These are phyloP conservation scores for Colletotrichum aenigma DNA, from an alignment of 2,329 filamentous ascomycete genomes.

Conservation along the genomic window DNA sequence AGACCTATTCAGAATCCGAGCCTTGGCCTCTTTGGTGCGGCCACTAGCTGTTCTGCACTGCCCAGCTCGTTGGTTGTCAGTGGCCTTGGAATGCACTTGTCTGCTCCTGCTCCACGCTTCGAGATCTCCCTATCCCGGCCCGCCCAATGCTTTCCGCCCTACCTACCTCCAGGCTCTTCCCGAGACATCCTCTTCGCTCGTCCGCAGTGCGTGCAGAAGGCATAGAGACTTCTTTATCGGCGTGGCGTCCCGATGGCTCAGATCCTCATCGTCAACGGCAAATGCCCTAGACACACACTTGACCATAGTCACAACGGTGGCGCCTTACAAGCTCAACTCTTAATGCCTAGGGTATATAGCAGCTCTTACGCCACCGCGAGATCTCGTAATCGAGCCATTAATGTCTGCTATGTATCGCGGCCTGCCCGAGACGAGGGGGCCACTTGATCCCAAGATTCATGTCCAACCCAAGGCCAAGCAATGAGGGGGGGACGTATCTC, in stretches of 20 bases:
- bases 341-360: not conserved
- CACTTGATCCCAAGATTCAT: not conserved
- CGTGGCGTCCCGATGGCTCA: slow-evolving; percentile 3
- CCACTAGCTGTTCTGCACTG: not conserved
- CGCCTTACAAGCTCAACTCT: not conserved
- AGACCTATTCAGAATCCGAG: not conserved
- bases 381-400: slow-evolving; percentile 15
- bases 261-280: slow-evolving; percentile 13
- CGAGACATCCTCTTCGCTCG: not conserved
- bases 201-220: not conserved
- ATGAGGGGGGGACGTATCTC: not conserved
- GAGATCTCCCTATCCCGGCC: not conserved
- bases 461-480: not conserved
- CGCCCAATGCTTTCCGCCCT: not conserved
- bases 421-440: slow-evolving; percentile 1
- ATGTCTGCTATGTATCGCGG: not conserved
- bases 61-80: not conserved
- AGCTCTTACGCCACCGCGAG: not conserved
- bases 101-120: not conserved
- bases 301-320: slow-evolving; percentile 9
- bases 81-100: not conserved
- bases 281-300: not conserved
- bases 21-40: not conserved
- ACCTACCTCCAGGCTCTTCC: not conserved
- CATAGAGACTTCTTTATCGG: slow-evolving; percentile 4